Conservation (phyloP, 2,329 filamentous ascomycete species). For the Sporothrix brasiliensis region DNA sequence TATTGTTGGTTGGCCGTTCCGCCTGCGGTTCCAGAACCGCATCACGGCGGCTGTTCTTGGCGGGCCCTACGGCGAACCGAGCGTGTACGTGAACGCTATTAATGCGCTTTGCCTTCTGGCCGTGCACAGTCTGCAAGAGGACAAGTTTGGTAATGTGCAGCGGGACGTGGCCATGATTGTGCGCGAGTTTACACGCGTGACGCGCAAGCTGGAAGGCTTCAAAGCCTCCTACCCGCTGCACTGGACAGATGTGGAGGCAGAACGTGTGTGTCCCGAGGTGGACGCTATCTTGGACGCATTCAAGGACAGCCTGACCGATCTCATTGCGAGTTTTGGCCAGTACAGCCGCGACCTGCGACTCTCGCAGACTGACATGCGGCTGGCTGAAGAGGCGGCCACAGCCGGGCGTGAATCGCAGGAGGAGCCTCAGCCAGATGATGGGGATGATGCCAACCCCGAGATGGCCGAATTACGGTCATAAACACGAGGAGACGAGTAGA, state of each 20-base stretch:
- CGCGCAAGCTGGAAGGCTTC: conserved; percentile 71
- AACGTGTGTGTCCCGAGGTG: conserved; percentile 64
- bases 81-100: conserved; percentile 71
- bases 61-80: conserved; percentile 69
- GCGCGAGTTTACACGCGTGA: conserved; percentile 68
- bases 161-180: conserved; percentile 76
- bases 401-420: conserved; percentile 32
- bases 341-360: conserved; percentile 74
- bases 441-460: neutral
- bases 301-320: conserved; percentile 63
- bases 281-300: conserved; percentile 68
- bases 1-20: conserved; percentile 66
- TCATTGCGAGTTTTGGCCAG: conserved; percentile 72
- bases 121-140: conserved; percentile 74
- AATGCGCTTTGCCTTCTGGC: conserved; percentile 70
- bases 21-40: conserved; percentile 67
- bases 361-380: conserved; percentile 68
- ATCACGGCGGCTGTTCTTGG: conserved; percentile 72
- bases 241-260: conserved; percentile 74
- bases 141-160: conserved; percentile 84
- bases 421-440: conserved; percentile 30
- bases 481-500: neutral
- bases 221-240: conserved; percentile 62
- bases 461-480: conserved; percentile 28
- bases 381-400: conserved; percentile 66